Evolutionary conservation across 2,329 filamentous ascomycete species (phyloP), one percentile per base, ranked within the genome.

Genomic region (Aureobasidium sp.): DNA sequence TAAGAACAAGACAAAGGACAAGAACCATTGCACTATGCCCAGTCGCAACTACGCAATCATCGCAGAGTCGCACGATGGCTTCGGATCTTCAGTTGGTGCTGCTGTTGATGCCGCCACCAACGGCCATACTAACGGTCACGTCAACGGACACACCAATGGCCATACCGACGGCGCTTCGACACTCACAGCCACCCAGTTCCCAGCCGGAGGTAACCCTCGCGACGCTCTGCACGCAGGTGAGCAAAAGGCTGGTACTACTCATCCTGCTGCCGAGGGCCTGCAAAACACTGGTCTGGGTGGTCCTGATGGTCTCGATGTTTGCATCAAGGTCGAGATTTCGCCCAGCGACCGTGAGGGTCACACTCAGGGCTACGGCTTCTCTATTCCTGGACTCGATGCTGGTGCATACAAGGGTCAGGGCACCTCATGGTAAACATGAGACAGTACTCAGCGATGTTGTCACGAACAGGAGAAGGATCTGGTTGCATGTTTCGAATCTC

Each of bases 21-120:
- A 82, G 70, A 97, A 97, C 74, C 83, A 90, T 66, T 89, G 90
- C 64, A 97, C 92, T 12, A 97, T 97, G 85, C 84, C 85, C 1
- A 83, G 80, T 56, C 78, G 85, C 60, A 86, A 87, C 72, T 86
- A 83, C 69, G 84, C 84, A 62, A 83, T 83, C 70, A 82, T 87
- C 71, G 80, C 80, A 48, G 83, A 87, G 67, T 78, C 75, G 15
- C 70, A 73, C 64, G 68, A 56, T 49, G 47, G 40, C 11, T 6
- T 45, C 5, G 44, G 15, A 2, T 53, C 58, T 14, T 53, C 48
- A 3, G 39, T 42, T 15, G 17, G 39, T 5, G 37, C 42, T 31
- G 49, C 59, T 31, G 37, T 45, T 6, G 40, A 52, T 35, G 57
- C 22, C 29, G 47, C 33, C 12, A 52, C 45, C 11, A 42, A 60